Conservation (phyloP, 2,329 filamentous ascomycete genomes). For the Emydomyces testavorans region DNA sequence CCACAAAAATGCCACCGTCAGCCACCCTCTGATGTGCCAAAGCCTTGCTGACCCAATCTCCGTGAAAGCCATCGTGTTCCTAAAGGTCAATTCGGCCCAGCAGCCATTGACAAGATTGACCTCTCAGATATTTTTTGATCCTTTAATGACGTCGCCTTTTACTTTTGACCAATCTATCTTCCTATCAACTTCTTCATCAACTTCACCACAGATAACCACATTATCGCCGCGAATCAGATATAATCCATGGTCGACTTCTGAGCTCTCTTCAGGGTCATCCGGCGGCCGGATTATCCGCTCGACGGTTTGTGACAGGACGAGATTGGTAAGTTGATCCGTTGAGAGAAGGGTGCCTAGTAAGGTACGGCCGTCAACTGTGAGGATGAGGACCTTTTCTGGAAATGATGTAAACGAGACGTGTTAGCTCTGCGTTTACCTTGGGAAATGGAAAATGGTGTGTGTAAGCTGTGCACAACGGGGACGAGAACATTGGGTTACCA, state of each 20-base stretch:
- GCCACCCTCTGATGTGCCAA: too few relatives aligned
- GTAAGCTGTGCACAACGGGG: too few relatives aligned
- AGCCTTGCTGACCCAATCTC: too few relatives aligned
- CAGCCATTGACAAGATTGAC: background rate
- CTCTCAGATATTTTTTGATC: conserved; percentile 61
- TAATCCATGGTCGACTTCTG: conserved; percentile 70
- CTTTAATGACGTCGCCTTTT: conserved; percentile 68
- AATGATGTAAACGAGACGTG: background rate
- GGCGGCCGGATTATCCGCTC: conserved; percentile 82
- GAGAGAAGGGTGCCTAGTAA: conserved; percentile 71
- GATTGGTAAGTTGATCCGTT: conserved; percentile 83
- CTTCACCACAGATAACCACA: conserved; percentile 76
- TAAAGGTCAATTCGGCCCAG: background rate
- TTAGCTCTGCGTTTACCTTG: conserved; percentile 2
- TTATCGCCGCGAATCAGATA: conserved; percentile 93
- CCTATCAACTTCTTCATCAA: conserved; percentile 78
- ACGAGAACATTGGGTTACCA: background rate
- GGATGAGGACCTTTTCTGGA: conserved; percentile 77
- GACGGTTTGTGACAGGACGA: conserved; percentile 70
- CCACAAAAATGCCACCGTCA: background rate
- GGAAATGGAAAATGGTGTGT: too few relatives aligned
- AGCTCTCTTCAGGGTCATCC: conserved; percentile 71
- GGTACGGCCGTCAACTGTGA: conserved; percentile 86
- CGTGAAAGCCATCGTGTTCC: background rate
- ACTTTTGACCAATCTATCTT: conserved; percentile 92